A percentile compares a stretch with the other conserved stretches of the same genome.
These are phyloP conservation scores for Boletus bicolor DNA, from an alignment of 768 basidiomycete genomes.

Conservation along the genomic window DNA sequence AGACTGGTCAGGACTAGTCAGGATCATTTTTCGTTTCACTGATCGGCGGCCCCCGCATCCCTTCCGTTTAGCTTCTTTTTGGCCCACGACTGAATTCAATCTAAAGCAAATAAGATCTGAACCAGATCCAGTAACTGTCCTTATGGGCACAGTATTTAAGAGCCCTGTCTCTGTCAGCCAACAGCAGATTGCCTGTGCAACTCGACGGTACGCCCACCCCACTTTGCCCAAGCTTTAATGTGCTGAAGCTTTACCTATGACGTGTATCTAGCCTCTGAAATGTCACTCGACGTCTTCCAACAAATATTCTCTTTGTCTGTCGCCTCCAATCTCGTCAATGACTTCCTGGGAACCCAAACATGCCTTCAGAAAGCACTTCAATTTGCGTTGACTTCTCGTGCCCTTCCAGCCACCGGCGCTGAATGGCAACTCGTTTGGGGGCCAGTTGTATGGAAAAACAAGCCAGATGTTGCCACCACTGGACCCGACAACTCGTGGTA, in stretches of 20 bases:
- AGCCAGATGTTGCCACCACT: neutral
- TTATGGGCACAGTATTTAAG: neutral
- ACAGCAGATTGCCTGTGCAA: neutral
- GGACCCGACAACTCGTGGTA: conserved; percentile 19
- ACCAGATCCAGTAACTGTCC: neutral
- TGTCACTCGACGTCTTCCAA: conserved; percentile 17
- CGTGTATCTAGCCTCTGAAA: neutral
- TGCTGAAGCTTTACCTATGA: no score
- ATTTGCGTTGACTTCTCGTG: neutral
- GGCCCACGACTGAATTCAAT: neutral
- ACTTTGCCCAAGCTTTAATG: neutral
- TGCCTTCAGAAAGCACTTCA: conserved; percentile 1
- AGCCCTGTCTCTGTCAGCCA: neutral
- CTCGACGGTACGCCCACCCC: neutral
- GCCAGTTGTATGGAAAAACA: conserved; percentile 14
- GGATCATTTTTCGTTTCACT: no score
- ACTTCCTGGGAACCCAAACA: neutral
- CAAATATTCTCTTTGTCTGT: conserved; percentile 13
- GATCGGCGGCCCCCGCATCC: no score
- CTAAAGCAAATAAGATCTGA: neutral
- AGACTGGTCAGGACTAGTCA: no score
- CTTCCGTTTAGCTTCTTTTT: neutral
- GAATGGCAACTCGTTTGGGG: conserved; percentile 14
- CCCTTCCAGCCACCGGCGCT: neutral
- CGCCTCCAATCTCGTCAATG: neutral